phyloP scores from a whole-genome alignment of 2,329 filamentous ascomycete genomes.

The Lachnellula hyalina region DNA sequence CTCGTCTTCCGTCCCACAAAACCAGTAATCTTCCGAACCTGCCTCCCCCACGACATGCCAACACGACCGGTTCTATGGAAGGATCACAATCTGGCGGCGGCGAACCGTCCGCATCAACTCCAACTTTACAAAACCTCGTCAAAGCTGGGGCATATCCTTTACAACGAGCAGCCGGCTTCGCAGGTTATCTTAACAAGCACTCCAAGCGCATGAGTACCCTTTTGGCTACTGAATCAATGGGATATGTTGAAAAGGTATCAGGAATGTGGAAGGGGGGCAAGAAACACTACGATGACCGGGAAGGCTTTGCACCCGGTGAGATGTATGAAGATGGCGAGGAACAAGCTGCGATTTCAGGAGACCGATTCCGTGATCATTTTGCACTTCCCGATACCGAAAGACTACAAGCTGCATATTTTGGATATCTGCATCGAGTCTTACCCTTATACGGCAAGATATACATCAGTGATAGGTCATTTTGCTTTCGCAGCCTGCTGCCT shows the following conservation, averaged over 20 bases:
- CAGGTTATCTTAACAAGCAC: constrained; percentile 73
- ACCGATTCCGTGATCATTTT: constrained; percentile 86
- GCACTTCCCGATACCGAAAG: constrained; percentile 78
- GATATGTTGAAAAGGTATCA: constrained; percentile 93
- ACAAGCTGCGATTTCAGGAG: constrained; percentile 61
- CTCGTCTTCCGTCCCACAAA: constrained; percentile 3
- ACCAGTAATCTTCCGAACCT: constrained; percentile 7
- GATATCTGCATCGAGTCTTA: constrained; percentile 82
- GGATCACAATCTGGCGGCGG: constrained; percentile 16
- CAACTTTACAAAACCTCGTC: constrained; percentile 52
- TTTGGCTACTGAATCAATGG: constrained; percentile 86
- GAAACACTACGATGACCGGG: constrained; percentile 73
- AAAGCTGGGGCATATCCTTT: constrained; percentile 68
- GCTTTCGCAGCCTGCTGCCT: constrained; percentile 85
- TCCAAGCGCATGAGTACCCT: constrained; percentile 77
- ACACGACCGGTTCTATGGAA: constrained; percentile 23
- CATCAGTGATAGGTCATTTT: constrained; percentile 80
- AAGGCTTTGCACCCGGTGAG: constrained; percentile 48
- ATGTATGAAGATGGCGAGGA: constrained; percentile 52
- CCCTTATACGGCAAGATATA: constrained; percentile 97
- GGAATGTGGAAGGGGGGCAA: constrained; percentile 93
- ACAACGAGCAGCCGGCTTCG: constrained; percentile 76
- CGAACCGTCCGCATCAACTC: constrained; percentile 39
- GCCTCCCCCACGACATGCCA: constrained; percentile 13
- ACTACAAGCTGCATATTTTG: constrained; percentile 84